These are phyloP conservation scores for Cryptococcus hybrid DNA, from an alignment of 1,284 basidiomycete species.

Conservation along the genomic window DNA sequence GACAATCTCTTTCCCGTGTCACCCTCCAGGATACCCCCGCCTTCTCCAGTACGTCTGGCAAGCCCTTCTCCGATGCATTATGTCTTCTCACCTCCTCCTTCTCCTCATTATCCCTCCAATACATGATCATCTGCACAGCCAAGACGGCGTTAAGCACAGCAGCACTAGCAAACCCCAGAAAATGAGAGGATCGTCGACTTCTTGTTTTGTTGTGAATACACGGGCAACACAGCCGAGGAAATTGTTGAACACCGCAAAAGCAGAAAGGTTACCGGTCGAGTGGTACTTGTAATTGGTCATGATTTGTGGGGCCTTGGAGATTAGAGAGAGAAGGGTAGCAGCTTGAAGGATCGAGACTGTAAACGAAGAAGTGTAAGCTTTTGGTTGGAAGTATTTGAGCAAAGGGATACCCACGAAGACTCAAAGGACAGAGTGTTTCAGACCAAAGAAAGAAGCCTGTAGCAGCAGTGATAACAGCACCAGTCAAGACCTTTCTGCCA, in stretches of 20 bases:
- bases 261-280: conserved; percentile 85
- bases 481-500: conserved; percentile 35
- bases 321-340: conserved; percentile 74
- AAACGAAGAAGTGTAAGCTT: not conserved
- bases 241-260: conserved; percentile 74
- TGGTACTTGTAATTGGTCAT: conserved; percentile 66
- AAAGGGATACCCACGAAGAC: conserved; percentile 30
- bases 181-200: conserved; percentile 76
- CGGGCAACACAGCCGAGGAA: conserved; percentile 83
- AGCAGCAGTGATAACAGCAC: conserved; percentile 51
- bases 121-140: conserved; percentile 76
- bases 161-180: conserved; percentile 73
- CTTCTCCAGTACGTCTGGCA: conserved; percentile 5
- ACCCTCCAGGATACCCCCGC: conserved; percentile 6
- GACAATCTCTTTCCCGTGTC: conserved; percentile 17
- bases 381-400: not conserved
- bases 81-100: conserved; percentile 16
- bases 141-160: conserved; percentile 74
- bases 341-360: conserved; percentile 64
- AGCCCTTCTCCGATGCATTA: conserved; percentile 26
- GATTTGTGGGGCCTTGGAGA: conserved; percentile 86
- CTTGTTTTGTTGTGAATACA: conserved; percentile 82
- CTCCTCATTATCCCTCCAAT: conserved; percentile 62
- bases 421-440: conserved; percentile 35
- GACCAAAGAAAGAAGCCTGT: conserved; percentile 56